Percentiles rank a stretch among this genome's conserved stretches.
Conservation (phyloP, 2,329 filamentous ascomycete genomes). For the Microdochium paspali region DNA sequence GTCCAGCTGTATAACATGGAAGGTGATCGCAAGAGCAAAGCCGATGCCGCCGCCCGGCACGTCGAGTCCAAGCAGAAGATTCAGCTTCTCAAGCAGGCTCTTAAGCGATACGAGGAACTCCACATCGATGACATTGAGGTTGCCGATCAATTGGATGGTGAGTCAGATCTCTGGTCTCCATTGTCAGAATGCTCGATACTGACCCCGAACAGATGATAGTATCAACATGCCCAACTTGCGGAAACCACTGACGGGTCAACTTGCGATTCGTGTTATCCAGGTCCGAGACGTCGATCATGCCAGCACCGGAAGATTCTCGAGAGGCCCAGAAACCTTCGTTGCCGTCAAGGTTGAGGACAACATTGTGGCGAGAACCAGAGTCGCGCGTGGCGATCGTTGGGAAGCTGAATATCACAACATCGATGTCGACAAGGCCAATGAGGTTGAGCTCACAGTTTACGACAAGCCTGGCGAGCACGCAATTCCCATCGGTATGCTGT, state of each 20-base stretch:
- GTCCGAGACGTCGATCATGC: slow-evolving; percentile 95
- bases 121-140: slow-evolving; percentile 80
- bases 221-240: slow-evolving; percentile 90
- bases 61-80: slow-evolving; percentile 99
- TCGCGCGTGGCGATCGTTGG: slow-evolving; percentile 83
- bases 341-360: slow-evolving; percentile 95
- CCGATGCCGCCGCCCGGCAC: slow-evolving; percentile 79
- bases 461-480: slow-evolving; percentile 88
- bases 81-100: slow-evolving; percentile 83
- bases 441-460: slow-evolving; percentile 95
- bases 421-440: slow-evolving; percentile 96
- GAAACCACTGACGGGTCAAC: slow-evolving; percentile 87
- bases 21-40: slow-evolving; percentile 89
- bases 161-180: slow-evolving; percentile 15
- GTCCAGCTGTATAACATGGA: slow-evolving; percentile 95
- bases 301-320: slow-evolving; percentile 70
- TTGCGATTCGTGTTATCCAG: slow-evolving; percentile 76
- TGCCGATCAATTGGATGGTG: slow-evolving; percentile 72
- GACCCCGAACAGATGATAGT: slow-evolving; percentile 65
- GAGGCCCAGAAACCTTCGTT: slow-evolving; percentile 90
- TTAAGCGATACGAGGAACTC: slow-evolving; percentile 94
- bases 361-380: slow-evolving; percentile 78
- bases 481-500: slow-evolving; percentile 87
- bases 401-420: slow-evolving; percentile 84
- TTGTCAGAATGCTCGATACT: slow-evolving; percentile 7